phyloP scores from a whole-genome alignment of 345 rosid genomes.

The Raphanus sativus region DNA sequence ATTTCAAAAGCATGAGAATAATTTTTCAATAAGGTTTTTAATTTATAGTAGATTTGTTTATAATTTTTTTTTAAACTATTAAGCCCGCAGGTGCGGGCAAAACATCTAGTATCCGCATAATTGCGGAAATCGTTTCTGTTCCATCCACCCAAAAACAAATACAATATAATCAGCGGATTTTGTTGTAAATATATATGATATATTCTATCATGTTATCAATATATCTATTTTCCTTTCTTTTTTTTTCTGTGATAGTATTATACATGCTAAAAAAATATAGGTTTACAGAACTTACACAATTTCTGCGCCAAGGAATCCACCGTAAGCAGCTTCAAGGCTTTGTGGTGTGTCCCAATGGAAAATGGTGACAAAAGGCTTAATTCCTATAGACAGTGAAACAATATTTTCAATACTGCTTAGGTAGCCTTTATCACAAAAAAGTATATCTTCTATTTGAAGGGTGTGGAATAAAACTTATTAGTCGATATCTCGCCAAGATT shows the following conservation, averaged over 20 bases:
- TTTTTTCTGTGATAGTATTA: neutral
- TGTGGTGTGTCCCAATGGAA: constrained; percentile 1
- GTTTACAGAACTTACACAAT: neutral
- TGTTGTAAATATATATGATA: neutral
- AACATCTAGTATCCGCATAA: neutral
- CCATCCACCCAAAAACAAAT: neutral
- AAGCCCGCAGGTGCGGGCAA: too few relatives aligned
- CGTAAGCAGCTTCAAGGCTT: neutral
- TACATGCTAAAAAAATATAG: neutral
- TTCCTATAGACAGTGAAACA: constrained; percentile 25
- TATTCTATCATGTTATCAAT: neutral
- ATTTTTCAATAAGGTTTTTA: too few relatives aligned
- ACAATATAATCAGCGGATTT: neutral
- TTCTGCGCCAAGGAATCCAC: neutral
- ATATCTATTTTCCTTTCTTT: too few relatives aligned
- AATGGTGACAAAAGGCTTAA: neutral
- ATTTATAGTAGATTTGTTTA: too few relatives aligned
- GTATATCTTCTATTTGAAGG: neutral
- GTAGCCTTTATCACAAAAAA: constrained; percentile 1
- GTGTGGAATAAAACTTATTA: neutral
- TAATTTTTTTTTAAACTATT: too few relatives aligned
- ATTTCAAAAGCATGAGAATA: too few relatives aligned
- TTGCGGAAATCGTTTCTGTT: neutral
- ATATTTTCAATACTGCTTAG: neutral
- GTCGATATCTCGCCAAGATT: neutral